These are phyloP conservation scores for Dictyostelium brefeldianum DNA, from an alignment of 78 protist genomes.

Conservation along the genomic window DNA sequence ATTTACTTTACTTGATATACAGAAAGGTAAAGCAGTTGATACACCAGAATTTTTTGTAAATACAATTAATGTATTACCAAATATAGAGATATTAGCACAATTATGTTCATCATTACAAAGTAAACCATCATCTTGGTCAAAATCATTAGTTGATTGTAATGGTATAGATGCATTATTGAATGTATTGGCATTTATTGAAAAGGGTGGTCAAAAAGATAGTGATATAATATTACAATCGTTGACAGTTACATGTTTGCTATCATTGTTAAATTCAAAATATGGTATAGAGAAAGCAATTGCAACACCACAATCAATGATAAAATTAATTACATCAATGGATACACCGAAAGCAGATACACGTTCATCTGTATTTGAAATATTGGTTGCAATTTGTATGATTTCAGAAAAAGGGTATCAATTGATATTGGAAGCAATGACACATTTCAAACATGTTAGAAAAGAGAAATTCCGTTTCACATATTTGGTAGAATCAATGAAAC, in stretches of 20 bases:
- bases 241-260: constrained; percentile 54
- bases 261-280: constrained; percentile 50
- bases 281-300: constrained; percentile 59
- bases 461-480: constrained; percentile 45
- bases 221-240: constrained; percentile 56
- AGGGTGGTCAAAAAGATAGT: constrained; percentile 11
- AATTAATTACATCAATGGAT: constrained; percentile 39
- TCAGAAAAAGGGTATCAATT: constrained; percentile 48
- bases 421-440: constrained; percentile 60
- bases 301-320: constrained; percentile 47
- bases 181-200: constrained; percentile 45
- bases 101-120: constrained; percentile 54
- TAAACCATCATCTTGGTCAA: constrained; percentile 55
- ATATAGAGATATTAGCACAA: constrained; percentile 58
- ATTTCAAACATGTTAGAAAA: constrained; percentile 34
- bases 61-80: constrained; percentile 67
- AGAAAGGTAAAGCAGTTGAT: constrained; percentile 77
- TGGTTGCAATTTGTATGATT: constrained; percentile 51
- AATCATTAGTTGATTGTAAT: constrained; percentile 33
- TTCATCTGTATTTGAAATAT: constrained; percentile 42
- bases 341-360: constrained; percentile 53
- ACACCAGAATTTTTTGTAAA: constrained; percentile 77
- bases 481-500: constrained; percentile 55
- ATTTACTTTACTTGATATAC: no score
- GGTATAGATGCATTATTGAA: constrained; percentile 50